Conservation (phyloP, 2,329 filamentous ascomycete genomes). For the Phyllosticta citrichinensis region DNA sequence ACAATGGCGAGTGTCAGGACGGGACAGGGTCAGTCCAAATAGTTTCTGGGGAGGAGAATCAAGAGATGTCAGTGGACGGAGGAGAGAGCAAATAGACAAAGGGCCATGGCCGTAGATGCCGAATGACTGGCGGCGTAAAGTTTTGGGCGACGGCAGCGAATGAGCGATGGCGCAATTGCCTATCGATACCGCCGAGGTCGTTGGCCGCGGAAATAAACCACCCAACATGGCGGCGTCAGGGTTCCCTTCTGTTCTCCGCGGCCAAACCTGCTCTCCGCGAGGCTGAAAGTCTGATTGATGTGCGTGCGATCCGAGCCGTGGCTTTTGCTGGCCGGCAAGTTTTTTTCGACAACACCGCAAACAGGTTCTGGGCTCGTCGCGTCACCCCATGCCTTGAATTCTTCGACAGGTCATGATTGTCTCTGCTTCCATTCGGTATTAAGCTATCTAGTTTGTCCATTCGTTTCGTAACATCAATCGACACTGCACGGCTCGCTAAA, state of each 20-base stretch:
- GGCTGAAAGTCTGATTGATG: neutral
- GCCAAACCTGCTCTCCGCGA: neutral
- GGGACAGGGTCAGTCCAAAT: neutral
- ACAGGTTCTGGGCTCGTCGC: neutral
- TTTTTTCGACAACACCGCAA: neutral
- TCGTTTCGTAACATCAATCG: neutral
- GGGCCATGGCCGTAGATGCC: neutral
- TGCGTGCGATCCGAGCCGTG: neutral
- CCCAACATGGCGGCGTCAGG: neutral
- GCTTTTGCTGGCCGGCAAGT: neutral
- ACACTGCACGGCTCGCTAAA: neutral
- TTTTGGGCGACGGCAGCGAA: conserved; percentile 5
- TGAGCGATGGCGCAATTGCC: conserved; percentile 8
- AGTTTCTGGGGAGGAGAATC: neutral
- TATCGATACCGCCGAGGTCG: conserved; percentile 4
- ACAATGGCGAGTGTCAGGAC: neutral
- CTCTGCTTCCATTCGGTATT: neutral
- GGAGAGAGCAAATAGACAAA: neutral
- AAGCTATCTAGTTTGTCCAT: neutral
- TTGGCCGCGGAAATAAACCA: neutral
- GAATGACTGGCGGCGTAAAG: neutral
- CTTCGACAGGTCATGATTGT: neutral
- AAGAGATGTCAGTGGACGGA: neutral
- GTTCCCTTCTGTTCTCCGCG: neutral
- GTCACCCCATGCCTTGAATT: neutral